phyloP scores from a whole-genome alignment of 345 rosid genomes.

The Nephelium lappaceum region DNA sequence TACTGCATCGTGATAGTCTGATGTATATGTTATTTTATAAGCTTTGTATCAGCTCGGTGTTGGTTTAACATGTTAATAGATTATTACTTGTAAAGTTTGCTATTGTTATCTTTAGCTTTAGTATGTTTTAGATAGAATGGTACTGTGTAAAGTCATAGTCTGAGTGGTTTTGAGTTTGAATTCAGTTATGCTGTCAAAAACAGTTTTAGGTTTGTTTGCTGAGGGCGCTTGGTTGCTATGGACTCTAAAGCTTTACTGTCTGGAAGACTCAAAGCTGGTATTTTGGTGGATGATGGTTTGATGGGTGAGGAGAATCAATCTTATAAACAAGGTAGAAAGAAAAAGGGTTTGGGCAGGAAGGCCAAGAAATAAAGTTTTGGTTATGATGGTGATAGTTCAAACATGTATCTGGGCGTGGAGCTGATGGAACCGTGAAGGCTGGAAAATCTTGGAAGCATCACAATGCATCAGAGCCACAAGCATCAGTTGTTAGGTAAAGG shows the following conservation, averaged over 20 bases:
- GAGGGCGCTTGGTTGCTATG: conserved; percentile 49
- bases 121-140: no score
- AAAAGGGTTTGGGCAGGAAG: conserved; percentile 53
- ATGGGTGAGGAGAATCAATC: conserved; percentile 59
- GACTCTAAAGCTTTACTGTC: conserved; percentile 55
- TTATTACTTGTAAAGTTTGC: background rate
- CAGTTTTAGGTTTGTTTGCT: background rate
- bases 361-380: conserved; percentile 49
- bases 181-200: no score
- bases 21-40: no score
- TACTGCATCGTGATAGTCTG: no score
- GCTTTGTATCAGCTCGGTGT: no score
- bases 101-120: background rate
- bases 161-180: no score
- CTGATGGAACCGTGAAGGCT: conserved; percentile 24
- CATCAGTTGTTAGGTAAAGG: conserved; percentile 59
- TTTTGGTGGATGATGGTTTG: conserved; percentile 32
- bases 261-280: conserved; percentile 29
- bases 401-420: conserved; percentile 29
- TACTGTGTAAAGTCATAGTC: no score
- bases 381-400: conserved; percentile 44
- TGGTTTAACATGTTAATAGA: no score
- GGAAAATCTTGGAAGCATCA: conserved; percentile 41
- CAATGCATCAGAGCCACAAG: conserved; percentile 42
- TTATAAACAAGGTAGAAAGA: conserved; percentile 41